Evolutionary conservation across 768 basidiomycete genomes (phyloP).

Genomic region (Cystofilobasidium ferigula): DNA sequence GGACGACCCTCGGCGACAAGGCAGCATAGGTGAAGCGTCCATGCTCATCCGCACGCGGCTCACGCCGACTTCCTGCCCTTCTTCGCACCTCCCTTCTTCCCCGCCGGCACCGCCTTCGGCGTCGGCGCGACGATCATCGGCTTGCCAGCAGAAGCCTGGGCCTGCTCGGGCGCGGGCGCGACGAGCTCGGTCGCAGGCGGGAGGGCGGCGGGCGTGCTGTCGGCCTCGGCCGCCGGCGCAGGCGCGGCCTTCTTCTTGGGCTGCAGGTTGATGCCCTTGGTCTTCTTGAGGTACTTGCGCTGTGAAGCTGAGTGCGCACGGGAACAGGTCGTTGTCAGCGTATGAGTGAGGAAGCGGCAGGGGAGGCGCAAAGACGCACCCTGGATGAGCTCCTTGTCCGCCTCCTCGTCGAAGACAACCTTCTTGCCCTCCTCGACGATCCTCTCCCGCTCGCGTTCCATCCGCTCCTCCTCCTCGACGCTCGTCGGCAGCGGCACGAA

Average conservation of each 20-base stretch:
- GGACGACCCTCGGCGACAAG: too few species aligned
- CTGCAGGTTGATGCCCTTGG: slow-evolving; percentile 40
- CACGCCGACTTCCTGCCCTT: neutral
- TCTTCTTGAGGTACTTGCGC: slow-evolving; percentile 41
- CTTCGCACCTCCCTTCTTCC: neutral
- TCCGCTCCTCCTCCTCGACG: slow-evolving; percentile 32
- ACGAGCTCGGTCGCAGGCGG: neutral
- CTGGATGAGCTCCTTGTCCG: slow-evolving; percentile 65
- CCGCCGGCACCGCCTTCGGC: neutral
- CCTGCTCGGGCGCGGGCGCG: neutral
- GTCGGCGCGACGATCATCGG: neutral
- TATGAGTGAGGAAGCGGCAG: slow-evolving; percentile 23
- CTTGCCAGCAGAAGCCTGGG: neutral
- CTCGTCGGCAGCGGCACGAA: slow-evolving; percentile 29
- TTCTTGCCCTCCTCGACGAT: slow-evolving; percentile 36
- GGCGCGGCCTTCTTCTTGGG: neutral
- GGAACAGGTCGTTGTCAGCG: slow-evolving; percentile 22
- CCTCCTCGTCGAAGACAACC: slow-evolving; percentile 56
- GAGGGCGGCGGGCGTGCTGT: slow-evolving; percentile 6
- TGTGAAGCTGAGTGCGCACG: slow-evolving; percentile 34
- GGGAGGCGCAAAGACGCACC: slow-evolving; percentile 47
- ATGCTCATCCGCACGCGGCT: neutral
- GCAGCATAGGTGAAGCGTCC: too few species aligned
- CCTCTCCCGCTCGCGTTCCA: slow-evolving; percentile 38
- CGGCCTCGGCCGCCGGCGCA: neutral